These are phyloP conservation scores for Elaeis oleifera DNA, from an alignment of 202 grass and related monocot species.

Conservation along the genomic window DNA sequence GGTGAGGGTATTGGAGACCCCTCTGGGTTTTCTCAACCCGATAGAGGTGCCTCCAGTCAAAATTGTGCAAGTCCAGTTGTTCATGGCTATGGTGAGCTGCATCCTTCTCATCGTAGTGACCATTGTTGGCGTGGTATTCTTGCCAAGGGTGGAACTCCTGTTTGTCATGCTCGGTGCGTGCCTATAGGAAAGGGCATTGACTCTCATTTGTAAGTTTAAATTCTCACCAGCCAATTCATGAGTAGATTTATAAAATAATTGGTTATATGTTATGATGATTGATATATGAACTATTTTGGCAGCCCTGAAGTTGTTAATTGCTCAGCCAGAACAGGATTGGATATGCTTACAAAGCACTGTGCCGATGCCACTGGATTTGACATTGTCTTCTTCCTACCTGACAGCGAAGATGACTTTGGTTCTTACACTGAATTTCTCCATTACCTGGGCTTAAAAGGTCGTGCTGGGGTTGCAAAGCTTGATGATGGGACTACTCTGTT, in stretches of 20 bases:
- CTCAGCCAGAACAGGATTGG: slow-evolving; percentile 78
- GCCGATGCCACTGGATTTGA: slow-evolving; percentile 68
- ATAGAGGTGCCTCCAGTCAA: slow-evolving; percentile 32
- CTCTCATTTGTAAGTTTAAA: slow-evolving; percentile 62
- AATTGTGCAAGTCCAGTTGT: slow-evolving; percentile 42
- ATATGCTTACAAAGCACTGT: slow-evolving; percentile 76
- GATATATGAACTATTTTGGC: slow-evolving; percentile 26
- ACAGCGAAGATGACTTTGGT: slow-evolving; percentile 81
- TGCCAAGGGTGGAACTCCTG: slow-evolving; percentile 73
- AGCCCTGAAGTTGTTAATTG: slow-evolving; percentile 67
- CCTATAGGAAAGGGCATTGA: slow-evolving; percentile 63
- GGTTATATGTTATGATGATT: slow-evolving; percentile 1
- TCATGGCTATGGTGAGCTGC: slow-evolving; percentile 37
- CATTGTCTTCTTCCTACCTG: slow-evolving; percentile 83
- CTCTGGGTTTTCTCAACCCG: slow-evolving; percentile 25
- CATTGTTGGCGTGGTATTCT: slow-evolving; percentile 70
- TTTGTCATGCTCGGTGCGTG: slow-evolving; percentile 84
- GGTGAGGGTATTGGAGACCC: slow-evolving; percentile 18
- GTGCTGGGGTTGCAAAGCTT: slow-evolving; percentile 90
- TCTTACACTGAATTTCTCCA: slow-evolving; percentile 89
- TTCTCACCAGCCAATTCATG: slow-evolving; percentile 7
- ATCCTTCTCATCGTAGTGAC: slow-evolving; percentile 37
- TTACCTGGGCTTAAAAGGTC: slow-evolving; percentile 71
- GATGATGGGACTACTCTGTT: slow-evolving; percentile 70
- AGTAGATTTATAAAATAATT: not conserved